A percentile compares a stretch with the other conserved stretches of the same genome.
These are phyloP conservation scores for Pseudogymnoascus sp. DNA, from an alignment of 2,329 filamentous ascomycete genomes.

Conservation along the genomic window DNA sequence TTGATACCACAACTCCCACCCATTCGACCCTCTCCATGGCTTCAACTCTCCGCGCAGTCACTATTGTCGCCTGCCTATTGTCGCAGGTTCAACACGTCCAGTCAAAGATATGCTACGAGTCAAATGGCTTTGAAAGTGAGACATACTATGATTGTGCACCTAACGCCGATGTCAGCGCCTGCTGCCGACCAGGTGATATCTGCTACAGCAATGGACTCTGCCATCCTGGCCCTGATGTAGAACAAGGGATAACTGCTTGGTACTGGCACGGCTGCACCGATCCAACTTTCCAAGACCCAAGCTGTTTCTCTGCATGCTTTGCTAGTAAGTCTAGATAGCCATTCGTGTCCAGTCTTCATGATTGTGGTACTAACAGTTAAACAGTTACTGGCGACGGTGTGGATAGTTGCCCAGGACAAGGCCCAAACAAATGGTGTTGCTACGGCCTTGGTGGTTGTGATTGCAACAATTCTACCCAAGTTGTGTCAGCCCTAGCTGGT, in stretches of 20 bases:
- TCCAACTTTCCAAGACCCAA: neutral
- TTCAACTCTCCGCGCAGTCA: conserved; percentile 2
- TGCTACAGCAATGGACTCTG: neutral
- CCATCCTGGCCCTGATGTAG: neutral
- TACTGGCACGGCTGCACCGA: neutral
- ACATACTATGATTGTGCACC: neutral
- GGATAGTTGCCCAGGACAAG: neutral
- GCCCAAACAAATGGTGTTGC: neutral
- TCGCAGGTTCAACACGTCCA: conserved; percentile 1
- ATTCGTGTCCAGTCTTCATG: neutral
- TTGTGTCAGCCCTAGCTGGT: neutral
- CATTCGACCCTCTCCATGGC: neutral
- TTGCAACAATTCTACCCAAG: neutral
- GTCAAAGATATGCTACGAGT: conserved; percentile 1
- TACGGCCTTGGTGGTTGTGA: neutral
- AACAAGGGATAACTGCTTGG: neutral
- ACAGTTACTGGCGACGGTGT: neutral
- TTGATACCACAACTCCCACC: neutral
- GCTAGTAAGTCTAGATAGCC: neutral
- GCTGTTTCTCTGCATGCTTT: neutral
- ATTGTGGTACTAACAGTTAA: neutral
- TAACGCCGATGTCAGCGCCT: neutral
- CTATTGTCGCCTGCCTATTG: neutral
- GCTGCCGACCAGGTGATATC: neutral
- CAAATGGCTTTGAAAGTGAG: neutral